phyloP scores from a whole-genome alignment of 148 eudicot genomes.

The Spergularia bocconei region DNA sequence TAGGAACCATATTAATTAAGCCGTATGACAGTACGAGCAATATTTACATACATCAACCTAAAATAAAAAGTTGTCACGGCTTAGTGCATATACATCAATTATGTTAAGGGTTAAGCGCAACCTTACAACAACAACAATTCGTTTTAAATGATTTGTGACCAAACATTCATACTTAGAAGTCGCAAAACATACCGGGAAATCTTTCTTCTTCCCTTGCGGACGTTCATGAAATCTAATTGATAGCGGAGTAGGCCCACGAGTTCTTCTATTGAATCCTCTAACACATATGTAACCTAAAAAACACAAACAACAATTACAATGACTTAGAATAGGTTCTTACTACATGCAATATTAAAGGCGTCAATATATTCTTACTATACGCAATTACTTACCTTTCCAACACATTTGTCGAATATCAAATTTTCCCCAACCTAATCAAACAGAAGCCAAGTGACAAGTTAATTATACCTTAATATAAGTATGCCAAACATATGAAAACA shows the following conservation, averaged over 20 bases:
- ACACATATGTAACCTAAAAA: constrained; percentile 47
- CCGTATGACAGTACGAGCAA: constrained; percentile 64
- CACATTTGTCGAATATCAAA: constrained; percentile 36
- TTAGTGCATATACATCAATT: too few species aligned
- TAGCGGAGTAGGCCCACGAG: constrained; percentile 31
- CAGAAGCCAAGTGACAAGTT: neutral
- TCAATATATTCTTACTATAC: neutral
- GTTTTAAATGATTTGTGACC: too few species aligned
- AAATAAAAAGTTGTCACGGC: neutral
- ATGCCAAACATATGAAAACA: too few species aligned
- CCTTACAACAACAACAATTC: too few species aligned
- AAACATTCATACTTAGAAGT: too few species aligned
- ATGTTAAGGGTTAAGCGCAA: too few species aligned
- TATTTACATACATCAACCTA: constrained; percentile 90
- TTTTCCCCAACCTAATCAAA: constrained; percentile 28
- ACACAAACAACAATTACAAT: neutral
- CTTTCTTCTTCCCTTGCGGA: neutral
- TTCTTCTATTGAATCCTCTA: constrained; percentile 40
- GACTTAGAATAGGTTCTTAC: neutral
- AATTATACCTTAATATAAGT: neutral
- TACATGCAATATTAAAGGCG: too few species aligned
- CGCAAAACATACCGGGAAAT: too few species aligned
- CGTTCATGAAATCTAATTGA: constrained; percentile 29
- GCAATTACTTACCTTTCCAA: constrained; percentile 41
- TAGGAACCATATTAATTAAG: constrained; percentile 92